Evolutionary conservation across 2,329 filamentous ascomycete species (phyloP).

Genomic region (Trichoderma sp.): DNA sequence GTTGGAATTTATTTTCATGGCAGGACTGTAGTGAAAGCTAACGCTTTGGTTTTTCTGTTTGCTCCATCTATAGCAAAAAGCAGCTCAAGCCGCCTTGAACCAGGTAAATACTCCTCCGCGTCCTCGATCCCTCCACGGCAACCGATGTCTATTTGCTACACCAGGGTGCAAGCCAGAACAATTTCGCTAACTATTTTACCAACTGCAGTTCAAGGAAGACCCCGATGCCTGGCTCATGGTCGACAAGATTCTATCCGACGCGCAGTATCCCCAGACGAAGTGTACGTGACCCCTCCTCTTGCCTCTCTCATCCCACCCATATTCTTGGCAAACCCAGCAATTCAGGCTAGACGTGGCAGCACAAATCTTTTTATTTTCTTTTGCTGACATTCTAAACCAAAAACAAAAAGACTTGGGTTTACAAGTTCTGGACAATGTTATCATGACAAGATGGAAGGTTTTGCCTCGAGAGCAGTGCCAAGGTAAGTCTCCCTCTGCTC

Average conservation of each 20-base stretch:
- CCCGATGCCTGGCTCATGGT: constrained; percentile 97
- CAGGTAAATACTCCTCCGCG: constrained; percentile 64
- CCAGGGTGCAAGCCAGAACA: neutral
- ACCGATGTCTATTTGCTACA: neutral
- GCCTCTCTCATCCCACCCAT: constrained; percentile 6
- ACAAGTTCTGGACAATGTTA: constrained; percentile 97
- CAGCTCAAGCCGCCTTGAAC: constrained; percentile 89
- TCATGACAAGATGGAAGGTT: constrained; percentile 99
- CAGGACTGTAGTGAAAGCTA: constrained; percentile 36
- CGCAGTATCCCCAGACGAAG: constrained; percentile 94
- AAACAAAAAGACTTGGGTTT: constrained; percentile 74
- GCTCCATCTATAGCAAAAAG: constrained; percentile 76
- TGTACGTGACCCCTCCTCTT: constrained; percentile 60
- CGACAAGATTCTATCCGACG: constrained; percentile 93
- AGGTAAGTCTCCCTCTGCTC: constrained; percentile 53
- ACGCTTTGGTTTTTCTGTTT: constrained; percentile 45
- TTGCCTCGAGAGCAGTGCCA: constrained; percentile 94
- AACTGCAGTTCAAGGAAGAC: constrained; percentile 90
- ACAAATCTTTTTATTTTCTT: neutral
- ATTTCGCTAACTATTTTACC: neutral
- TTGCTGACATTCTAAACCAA: constrained; percentile 35
- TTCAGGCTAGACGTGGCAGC: neutral
- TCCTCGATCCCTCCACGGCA: neutral
- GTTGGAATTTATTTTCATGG: neutral
- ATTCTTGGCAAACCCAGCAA: neutral